These are phyloP conservation scores for Grammothele lineata DNA, from an alignment of 768 basidiomycete species.

Conservation along the genomic window DNA sequence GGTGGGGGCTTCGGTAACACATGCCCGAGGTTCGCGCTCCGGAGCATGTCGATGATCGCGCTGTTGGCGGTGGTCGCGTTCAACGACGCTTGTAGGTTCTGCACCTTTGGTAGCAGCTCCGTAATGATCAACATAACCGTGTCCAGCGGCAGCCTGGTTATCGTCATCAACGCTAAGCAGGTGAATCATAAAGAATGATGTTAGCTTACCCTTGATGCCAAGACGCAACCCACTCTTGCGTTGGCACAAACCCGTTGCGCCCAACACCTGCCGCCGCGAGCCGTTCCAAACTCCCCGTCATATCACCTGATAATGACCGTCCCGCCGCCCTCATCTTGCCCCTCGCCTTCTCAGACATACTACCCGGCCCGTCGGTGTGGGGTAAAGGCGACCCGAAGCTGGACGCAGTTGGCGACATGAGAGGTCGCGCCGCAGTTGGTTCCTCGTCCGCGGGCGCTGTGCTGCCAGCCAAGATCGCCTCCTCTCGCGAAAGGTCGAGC, in stretches of 20 bases:
- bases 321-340: constrained; percentile 84
- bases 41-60: constrained; percentile 71
- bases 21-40: constrained; percentile 61
- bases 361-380: constrained; percentile 25
- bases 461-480: constrained; percentile 21
- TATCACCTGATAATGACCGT: constrained; percentile 49
- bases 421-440: constrained; percentile 28
- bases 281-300: constrained; percentile 54
- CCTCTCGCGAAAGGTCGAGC: constrained; percentile 19
- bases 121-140: constrained; percentile 83
- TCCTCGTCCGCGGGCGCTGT: constrained; percentile 26
- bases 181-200: too few species aligned
- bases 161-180: too few species aligned
- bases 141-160: constrained; percentile 77
- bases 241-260: constrained; percentile 89
- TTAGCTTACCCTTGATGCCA: constrained; percentile 94
- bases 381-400: constrained; percentile 1
- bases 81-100: constrained; percentile 69
- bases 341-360: constrained; percentile 78
- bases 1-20: constrained; percentile 71
- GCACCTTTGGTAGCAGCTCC: constrained; percentile 81
- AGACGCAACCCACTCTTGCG: constrained; percentile 95
- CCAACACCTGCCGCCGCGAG: constrained; percentile 70
- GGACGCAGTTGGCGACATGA: constrained; percentile 42
- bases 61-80: constrained; percentile 59